phyloP scores from a whole-genome alignment of 73 alveolate species.

The Paramecium biaurelia region DNA sequence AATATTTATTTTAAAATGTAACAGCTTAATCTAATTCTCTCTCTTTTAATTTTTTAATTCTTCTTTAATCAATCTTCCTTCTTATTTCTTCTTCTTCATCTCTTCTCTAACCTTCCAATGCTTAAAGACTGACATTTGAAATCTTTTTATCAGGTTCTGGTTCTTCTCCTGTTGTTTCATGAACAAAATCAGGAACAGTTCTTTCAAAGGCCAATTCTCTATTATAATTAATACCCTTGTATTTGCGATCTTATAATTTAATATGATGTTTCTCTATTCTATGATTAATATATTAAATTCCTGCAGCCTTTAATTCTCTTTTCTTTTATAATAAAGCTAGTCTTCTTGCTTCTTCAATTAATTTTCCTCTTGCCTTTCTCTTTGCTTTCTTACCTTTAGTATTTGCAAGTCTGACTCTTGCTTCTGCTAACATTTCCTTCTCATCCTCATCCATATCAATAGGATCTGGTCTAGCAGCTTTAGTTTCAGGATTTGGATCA shows the following conservation, averaged over 20 bases:
- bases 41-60: constrained; percentile 91
- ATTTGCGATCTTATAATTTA: constrained; percentile 72
- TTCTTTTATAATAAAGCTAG: constrained; percentile 96
- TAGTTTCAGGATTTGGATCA: constrained; percentile 99
- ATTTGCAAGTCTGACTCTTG: constrained; percentile 99
- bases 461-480: constrained; percentile 99
- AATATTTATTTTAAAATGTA: constrained; percentile 77
- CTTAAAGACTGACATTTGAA: constrained; percentile 80
- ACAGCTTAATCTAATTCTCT: constrained; percentile 92
- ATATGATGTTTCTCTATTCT: constrained; percentile 61
- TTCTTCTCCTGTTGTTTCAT: constrained; percentile 76
- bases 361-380: constrained; percentile 99
- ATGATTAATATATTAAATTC: constrained; percentile 77
- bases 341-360: constrained; percentile 99
- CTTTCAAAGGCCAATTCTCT: constrained; percentile 94
- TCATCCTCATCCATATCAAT: constrained; percentile 99
- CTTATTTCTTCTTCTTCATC: constrained; percentile 94
- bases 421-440: constrained; percentile 99
- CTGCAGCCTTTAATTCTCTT: constrained; percentile 98
- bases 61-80: constrained; percentile 90
- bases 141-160: constrained; percentile 74
- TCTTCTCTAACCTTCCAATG: constrained; percentile 86
- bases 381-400: constrained; percentile 99
- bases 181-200: constrained; percentile 89
- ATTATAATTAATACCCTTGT: constrained; percentile 93